Percentiles rank a stretch among this genome's conserved stretches.
phyloP scores from a whole-genome alignment of 129 eudicot genomes.

The Escallonia herrerae region DNA sequence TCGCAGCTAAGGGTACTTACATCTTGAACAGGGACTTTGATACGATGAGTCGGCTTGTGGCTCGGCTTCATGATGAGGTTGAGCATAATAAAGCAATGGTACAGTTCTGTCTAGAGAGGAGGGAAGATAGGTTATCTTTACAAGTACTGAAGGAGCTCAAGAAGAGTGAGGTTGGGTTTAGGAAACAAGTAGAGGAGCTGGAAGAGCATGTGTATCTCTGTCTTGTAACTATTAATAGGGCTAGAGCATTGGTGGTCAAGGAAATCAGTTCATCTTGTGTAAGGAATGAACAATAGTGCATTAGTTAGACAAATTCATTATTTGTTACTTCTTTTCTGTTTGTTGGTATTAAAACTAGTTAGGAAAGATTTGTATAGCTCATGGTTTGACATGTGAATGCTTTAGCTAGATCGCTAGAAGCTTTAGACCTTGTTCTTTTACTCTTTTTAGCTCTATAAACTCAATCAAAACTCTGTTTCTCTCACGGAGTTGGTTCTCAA shows the following conservation, averaged over 20 bases:
- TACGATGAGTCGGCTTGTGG: constrained; percentile 43
- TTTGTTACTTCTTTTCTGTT: neutral
- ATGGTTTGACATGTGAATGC: neutral
- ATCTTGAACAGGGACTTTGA: constrained; percentile 51
- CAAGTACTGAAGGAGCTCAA: constrained; percentile 40
- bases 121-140: constrained; percentile 37
- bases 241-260: constrained; percentile 44
- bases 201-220: constrained; percentile 64
- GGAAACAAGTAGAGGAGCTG: constrained; percentile 48
- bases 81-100: constrained; percentile 42
- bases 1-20: constrained; percentile 52
- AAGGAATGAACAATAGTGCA: neutral
- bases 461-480: too few relatives aligned
- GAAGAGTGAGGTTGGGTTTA: constrained; percentile 38
- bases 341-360: neutral
- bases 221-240: constrained; percentile 53
- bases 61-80: constrained; percentile 42
- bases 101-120: constrained; percentile 35
- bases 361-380: neutral
- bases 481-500: too few relatives aligned
- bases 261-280: constrained; percentile 30
- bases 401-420: too few relatives aligned
- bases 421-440: too few relatives aligned
- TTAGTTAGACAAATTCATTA: neutral
- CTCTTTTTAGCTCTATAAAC: too few relatives aligned